Conservation (phyloP, 306 rosid genomes). For the Begonia peltatifolia region DNA sequence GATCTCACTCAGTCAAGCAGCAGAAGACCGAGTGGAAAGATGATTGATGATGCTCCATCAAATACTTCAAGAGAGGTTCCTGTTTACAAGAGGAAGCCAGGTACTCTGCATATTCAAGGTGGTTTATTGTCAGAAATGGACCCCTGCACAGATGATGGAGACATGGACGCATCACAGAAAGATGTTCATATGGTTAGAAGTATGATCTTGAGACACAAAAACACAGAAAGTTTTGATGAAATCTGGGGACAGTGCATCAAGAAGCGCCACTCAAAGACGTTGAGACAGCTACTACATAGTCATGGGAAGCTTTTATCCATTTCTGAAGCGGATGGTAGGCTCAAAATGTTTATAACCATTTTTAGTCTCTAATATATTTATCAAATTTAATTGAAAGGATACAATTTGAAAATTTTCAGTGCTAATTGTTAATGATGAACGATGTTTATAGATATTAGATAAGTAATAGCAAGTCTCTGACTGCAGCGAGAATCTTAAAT, state of each 20-base stretch:
- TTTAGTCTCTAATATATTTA: neutral
- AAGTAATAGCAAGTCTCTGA: too few relatives aligned
- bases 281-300: constrained; percentile 63
- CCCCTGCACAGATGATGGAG: constrained; percentile 5
- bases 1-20: constrained; percentile 65
- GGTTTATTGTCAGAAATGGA: constrained; percentile 30
- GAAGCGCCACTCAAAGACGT: constrained; percentile 84
- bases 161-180: constrained; percentile 29
- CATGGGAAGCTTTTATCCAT: constrained; percentile 91
- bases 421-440: too few relatives aligned
- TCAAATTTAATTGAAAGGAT: too few relatives aligned
- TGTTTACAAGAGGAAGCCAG: constrained; percentile 34
- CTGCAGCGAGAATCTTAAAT: too few relatives aligned
- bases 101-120: constrained; percentile 33
- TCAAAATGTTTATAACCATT: constrained; percentile 12
- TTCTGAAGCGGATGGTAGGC: constrained; percentile 77
- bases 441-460: too few relatives aligned
- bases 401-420: too few relatives aligned
- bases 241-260: constrained; percentile 71
- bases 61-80: constrained; percentile 61
- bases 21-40: constrained; percentile 77
- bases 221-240: constrained; percentile 49
- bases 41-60: constrained; percentile 69
- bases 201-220: constrained; percentile 40
- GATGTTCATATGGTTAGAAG: constrained; percentile 37